A percentile compares a stretch with the other conserved stretches of the same genome.
Conservation (phyloP, 129 eudicot genomes). For the Chrysanthemum seticuspe region DNA sequence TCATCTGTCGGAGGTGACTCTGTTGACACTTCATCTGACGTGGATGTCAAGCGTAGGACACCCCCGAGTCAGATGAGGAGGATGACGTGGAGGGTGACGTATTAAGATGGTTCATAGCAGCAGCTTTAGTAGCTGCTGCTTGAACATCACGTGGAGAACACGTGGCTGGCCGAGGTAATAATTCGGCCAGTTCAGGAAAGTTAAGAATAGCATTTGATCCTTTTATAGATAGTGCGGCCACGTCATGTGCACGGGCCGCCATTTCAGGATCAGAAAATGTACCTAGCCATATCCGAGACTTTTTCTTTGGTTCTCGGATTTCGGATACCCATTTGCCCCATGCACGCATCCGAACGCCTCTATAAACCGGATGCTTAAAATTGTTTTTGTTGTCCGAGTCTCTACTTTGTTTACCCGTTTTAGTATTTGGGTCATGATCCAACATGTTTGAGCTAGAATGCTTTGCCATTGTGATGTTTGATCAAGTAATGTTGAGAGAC, state of each 20-base stretch:
- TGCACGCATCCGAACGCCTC: conserved; percentile 43
- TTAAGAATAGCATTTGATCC: conserved; percentile 49
- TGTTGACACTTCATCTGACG: conserved; percentile 39
- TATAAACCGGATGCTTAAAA: conserved; percentile 33
- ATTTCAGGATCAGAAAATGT: conserved; percentile 39
- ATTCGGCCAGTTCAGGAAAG: conserved; percentile 53
- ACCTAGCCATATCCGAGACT: conserved; percentile 47
- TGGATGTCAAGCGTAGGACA: conserved; percentile 5
- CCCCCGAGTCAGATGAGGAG: conserved; percentile 28
- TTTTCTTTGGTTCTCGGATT: conserved; percentile 43
- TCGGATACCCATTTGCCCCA: conserved; percentile 50
- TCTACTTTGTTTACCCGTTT: conserved; percentile 22
- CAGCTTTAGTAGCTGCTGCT: conserved; percentile 69
- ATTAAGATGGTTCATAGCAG: conserved; percentile 39
- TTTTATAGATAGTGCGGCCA: conserved; percentile 34
- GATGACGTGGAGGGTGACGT: conserved; percentile 35
- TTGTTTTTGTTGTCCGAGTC: conserved; percentile 15
- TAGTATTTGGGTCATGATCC: conserved; percentile 3
- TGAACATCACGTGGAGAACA: conserved; percentile 54
- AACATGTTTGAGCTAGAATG: neutral
- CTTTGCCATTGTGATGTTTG: conserved; percentile 8
- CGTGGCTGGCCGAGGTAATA: conserved; percentile 47
- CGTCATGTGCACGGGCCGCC: conserved; percentile 51
- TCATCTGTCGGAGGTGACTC: conserved; percentile 30
- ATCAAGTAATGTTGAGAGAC: conserved; percentile 18